Conservation (phyloP, 176 grass and related monocot species). For the bread wheat (Triticum aestivum) region IWGSC_CS_RefSeq_v2.1 NC_057804.1:502730751-502731250, state of each 20-base stretch:
- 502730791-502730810: slow-evolving; percentile 62
- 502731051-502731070: slow-evolving; percentile 73
- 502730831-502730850: slow-evolving; percentile 80
- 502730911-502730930: slow-evolving; percentile 51
- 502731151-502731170: slow-evolving; percentile 65
- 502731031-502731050: slow-evolving; percentile 81
- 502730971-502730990: slow-evolving; percentile 65
- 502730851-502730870: slow-evolving; percentile 93
- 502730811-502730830: slow-evolving; percentile 79
- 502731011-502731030: slow-evolving; percentile 74
- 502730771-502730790: slow-evolving; percentile 90
- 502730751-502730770: slow-evolving; percentile 87
- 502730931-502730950: slow-evolving; percentile 92
- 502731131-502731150: slow-evolving; percentile 82
- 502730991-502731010: slow-evolving; percentile 78
- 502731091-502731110: slow-evolving; percentile 80
- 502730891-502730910: slow-evolving; percentile 89
- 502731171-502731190: slow-evolving; percentile 82
- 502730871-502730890: slow-evolving; percentile 98
- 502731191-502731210: background rate
- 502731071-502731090: slow-evolving; percentile 65
- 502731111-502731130: slow-evolving; percentile 79
- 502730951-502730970: slow-evolving; percentile 92
- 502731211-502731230: background rate
- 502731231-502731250: background rate